Evolutionary conservation across 345 rosid genomes (phyloP).

Genomic region (Geranium brycei): DNA sequence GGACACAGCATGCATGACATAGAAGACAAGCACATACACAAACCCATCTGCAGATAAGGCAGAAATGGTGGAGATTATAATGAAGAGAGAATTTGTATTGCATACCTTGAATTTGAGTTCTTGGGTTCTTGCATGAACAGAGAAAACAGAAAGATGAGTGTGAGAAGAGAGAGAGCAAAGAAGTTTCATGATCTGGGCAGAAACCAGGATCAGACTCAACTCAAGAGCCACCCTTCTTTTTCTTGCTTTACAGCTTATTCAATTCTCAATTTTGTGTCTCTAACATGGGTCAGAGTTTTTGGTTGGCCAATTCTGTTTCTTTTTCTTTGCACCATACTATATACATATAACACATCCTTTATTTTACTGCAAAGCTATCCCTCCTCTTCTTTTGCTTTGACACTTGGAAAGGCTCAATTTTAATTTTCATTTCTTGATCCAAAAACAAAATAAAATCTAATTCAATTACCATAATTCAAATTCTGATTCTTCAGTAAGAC

Average conservation of each 20-base stretch:
- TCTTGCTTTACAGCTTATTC: conserved; percentile 9
- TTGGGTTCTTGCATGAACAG: conserved; percentile 86
- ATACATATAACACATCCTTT: background rate
- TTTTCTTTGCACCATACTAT: conserved; percentile 9
- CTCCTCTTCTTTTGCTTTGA: conserved; percentile 35
- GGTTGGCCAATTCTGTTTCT: conserved; percentile 27
- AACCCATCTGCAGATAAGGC: too few relatives aligned
- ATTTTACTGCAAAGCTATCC: background rate
- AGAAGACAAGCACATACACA: background rate
- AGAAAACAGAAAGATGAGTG: conserved; percentile 14
- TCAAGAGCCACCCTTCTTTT: conserved; percentile 3
- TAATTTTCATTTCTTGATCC: too few relatives aligned
- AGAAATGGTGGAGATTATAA: background rate
- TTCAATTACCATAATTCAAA: too few relatives aligned
- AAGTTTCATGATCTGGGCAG: conserved; percentile 28
- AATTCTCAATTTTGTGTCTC: conserved; percentile 5
- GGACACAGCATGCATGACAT: too few relatives aligned
- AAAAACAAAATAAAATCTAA: too few relatives aligned
- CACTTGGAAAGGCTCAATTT: conserved; percentile 24
- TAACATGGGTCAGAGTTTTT: conserved; percentile 14
- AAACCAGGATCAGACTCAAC: conserved; percentile 1
- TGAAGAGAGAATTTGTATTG: background rate
- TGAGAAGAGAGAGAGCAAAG: conserved; percentile 17
- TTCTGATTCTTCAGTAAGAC: too few relatives aligned
- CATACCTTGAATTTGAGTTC: conserved; percentile 55